These are phyloP conservation scores for Pseudovirgaria hyperparasitica DNA, from an alignment of 2,329 filamentous ascomycete species.

Conservation along the genomic window DNA sequence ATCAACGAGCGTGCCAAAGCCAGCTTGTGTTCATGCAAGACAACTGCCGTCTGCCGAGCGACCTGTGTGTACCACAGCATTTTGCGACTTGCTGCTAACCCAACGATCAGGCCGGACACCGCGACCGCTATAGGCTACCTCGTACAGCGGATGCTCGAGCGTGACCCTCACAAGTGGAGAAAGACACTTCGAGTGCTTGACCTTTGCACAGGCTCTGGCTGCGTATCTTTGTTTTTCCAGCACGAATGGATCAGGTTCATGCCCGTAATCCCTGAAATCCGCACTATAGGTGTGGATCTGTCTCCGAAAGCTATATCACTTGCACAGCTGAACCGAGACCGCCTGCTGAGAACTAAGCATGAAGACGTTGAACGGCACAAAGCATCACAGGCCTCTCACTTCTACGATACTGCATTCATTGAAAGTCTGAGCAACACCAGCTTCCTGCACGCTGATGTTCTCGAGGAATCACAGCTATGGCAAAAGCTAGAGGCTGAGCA, in stretches of 20 bases:
- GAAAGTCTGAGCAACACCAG: slow-evolving; percentile 17
- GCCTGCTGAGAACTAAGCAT: slow-evolving; percentile 14
- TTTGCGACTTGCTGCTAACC: too few relatives aligned
- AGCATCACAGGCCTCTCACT: neutral
- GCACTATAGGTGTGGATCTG: slow-evolving; percentile 61
- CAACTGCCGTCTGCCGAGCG: too few relatives aligned
- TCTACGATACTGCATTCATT: slow-evolving; percentile 1
- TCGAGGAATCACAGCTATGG: too few relatives aligned
- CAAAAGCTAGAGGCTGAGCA: too few relatives aligned
- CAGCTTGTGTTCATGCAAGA: too few relatives aligned
- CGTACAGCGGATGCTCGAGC: slow-evolving; percentile 13
- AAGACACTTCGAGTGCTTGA: slow-evolving; percentile 64
- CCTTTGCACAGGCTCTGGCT: slow-evolving; percentile 82
- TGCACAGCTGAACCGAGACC: slow-evolving; percentile 48
- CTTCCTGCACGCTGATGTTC: slow-evolving; percentile 36
- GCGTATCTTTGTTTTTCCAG: slow-evolving; percentile 69
- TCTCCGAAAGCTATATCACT: slow-evolving; percentile 52
- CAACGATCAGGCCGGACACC: slow-evolving; percentile 30
- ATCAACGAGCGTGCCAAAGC: too few relatives aligned
- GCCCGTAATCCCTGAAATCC: slow-evolving; percentile 22
- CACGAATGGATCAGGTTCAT: slow-evolving; percentile 37
- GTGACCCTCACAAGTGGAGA: too few relatives aligned
- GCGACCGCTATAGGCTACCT: slow-evolving; percentile 24
- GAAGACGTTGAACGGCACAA: neutral
- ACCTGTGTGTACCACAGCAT: too few relatives aligned